Conservation (phyloP, 2,329 filamentous ascomycete genomes). For the Penicillium sp. region DNA sequence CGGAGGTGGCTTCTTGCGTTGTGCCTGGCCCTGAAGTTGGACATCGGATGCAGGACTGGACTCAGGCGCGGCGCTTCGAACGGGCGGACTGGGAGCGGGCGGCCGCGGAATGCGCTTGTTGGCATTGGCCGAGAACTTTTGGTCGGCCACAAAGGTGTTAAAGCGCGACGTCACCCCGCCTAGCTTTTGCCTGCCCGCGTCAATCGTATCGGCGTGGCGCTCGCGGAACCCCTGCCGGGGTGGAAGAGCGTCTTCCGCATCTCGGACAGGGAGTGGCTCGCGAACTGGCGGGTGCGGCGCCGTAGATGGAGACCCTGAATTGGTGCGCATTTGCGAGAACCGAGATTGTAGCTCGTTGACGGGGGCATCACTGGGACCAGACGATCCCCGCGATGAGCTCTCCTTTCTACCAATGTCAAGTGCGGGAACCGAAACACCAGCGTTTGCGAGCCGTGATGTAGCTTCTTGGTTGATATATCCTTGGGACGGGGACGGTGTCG, state of each 20-base stretch:
- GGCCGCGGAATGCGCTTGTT: conserved; percentile 29
- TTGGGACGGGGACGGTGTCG: conserved; percentile 32
- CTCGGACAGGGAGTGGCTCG: conserved; percentile 57
- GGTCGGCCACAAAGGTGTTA: conserved; percentile 47
- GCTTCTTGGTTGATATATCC: conserved; percentile 58
- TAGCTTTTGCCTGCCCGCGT: conserved; percentile 57
- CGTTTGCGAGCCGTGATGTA: conserved; percentile 63
- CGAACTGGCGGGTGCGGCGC: conserved; percentile 34
- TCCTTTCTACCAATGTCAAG: conserved; percentile 63
- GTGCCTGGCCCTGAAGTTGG: conserved; percentile 27
- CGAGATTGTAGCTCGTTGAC: conserved; percentile 66
- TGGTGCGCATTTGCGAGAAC: conserved; percentile 56
- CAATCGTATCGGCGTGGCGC: conserved; percentile 64
- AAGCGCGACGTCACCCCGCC: conserved; percentile 45
- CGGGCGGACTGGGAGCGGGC: conserved; percentile 10
- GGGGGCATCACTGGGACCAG: conserved; percentile 37
- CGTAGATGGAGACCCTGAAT: conserved; percentile 28
- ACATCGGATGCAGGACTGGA: conserved; percentile 21
- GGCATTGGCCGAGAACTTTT: conserved; percentile 29
- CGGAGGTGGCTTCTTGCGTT: conserved; percentile 51
- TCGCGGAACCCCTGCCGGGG: conserved; percentile 59
- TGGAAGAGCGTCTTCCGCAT: conserved; percentile 53
- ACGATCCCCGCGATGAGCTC: conserved; percentile 28
- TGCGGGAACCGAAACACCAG: conserved; percentile 74
- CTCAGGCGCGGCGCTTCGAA: conserved; percentile 18